These are phyloP conservation scores for Crepidotus variabilis DNA, from an alignment of 768 basidiomycete genomes.

Conservation along the genomic window DNA sequence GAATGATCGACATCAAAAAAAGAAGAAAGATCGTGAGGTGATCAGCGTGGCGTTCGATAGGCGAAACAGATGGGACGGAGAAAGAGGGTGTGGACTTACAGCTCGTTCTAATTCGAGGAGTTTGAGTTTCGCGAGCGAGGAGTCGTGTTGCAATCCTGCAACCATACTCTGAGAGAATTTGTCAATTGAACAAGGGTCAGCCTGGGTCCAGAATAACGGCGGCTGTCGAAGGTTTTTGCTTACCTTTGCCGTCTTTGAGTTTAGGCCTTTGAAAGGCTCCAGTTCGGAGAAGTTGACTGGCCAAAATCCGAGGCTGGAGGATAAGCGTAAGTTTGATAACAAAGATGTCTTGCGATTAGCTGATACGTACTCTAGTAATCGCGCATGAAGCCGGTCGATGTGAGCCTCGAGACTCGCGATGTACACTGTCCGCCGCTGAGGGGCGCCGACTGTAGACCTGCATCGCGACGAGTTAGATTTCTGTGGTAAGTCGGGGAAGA, in stretches of 20 bases:
- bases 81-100: slow-evolving; percentile 34
- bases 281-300: slow-evolving; percentile 56
- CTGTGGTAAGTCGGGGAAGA: neutral
- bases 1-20: neutral
- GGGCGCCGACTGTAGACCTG: slow-evolving; percentile 65
- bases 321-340: neutral
- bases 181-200: neutral
- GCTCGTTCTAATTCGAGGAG: slow-evolving; percentile 67
- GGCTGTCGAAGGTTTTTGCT: neutral
- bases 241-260: slow-evolving; percentile 75
- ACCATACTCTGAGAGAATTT: slow-evolving; percentile 58
- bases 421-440: slow-evolving; percentile 67
- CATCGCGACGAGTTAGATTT: neutral
- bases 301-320: slow-evolving; percentile 40
- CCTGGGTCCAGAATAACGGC: neutral
- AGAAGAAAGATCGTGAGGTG: neutral
- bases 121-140: slow-evolving; percentile 53
- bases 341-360: neutral
- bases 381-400: slow-evolving; percentile 62
- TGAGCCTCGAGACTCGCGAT: slow-evolving; percentile 71
- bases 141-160: slow-evolving; percentile 64
- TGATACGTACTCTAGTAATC: slow-evolving; percentile 37
- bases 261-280: slow-evolving; percentile 65
- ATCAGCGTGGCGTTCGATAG: neutral
- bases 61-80: too few species aligned